Evolutionary conservation across 495 filamentous ascomycete species (phyloP), one percentile per base, ranked within the genome.

Genomic region (Penicillium pulvis): DNA sequence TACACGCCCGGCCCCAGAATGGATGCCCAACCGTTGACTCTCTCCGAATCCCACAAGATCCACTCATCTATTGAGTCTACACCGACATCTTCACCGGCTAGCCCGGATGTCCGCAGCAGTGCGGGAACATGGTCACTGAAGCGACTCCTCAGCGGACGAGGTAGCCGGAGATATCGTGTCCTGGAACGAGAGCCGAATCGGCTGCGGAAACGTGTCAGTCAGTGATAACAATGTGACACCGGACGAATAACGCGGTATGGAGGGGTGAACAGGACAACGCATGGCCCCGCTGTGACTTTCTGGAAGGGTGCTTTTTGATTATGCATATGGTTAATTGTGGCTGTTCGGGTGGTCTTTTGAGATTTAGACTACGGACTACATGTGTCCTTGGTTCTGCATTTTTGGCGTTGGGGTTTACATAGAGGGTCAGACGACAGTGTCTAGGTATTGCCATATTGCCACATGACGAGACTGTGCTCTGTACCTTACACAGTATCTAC

Each of bases 141-240:
- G 52, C 68, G 71, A 54, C 63, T 78, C n/a, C 60, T 79, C 44
- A 71, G 68, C 44, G 65, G 72, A 43, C 71, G 71, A 51, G 60
- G 69, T 45, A 77, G 70, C 56, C 66, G 69, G 46, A 66, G 70
- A 50, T 79, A 79, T 70, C 65, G 68, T 11, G 65, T 77, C 19
- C 59, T 79, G 45, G 76, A 80, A 51, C 63, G 74, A 62, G 72
- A 79, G 62, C 72, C 77, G 52, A 79, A 79, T 62, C 68, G 77
- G 41, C 61, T 77, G 59, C 58, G 78, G 59, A 75, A 74, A 67
- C 71, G 75, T 46, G 63, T 59, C 48, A 49, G 8, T 49, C 26
- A 24, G 7, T 49, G 16, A 49, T 31, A 28, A 14, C 46, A 14
- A 28, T 49, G 23, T 49, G 46, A 12, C 14, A 30, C 44, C 44